Base-by-base conservation (phyloP, 2,329 filamentous ascomycete species). In the Aspergillus pseudotamarii region DNA sequence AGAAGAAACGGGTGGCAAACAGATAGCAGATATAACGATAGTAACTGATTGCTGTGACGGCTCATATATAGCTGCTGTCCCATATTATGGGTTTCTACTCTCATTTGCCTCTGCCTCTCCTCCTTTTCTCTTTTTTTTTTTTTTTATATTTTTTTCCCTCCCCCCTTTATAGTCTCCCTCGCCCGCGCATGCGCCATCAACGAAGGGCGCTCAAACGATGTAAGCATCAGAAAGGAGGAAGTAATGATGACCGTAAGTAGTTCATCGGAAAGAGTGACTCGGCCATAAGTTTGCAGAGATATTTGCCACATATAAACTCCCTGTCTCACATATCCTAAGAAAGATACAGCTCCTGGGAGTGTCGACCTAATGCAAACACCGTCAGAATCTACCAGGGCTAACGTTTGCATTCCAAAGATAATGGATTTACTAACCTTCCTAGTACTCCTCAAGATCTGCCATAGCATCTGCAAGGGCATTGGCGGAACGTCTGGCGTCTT, bases 401-500 rank as follows among this genome's bases (percentile, higher is more conserved):
- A 53, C 11, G 6, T 45, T 28, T 46, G 9, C 23, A 28, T 38
- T 16, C 1, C 30, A n/a, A 21, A 45, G 28, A 36, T 16, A 41
- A 41, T 58, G 2, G 34, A 32, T 9, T 41, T 32, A 30, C 55
- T 56, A 59, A 71, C 72, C 46, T 69, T 66, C 68, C 69, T 66
- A 46, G 28, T 74, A 64, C n/a, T 73, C 68, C 36, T 72, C 69
- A 46, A 76, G 64, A 34, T 69, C 71, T 64, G 73, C 72, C 71
- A 76, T 72, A 32, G 73, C 73, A n/a, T 72, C 64, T 3, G 72
- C 72, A 34, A 76, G 71, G 38, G 71, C 73, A 57, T 76, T 73
- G 53, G 72, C 71, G 43, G 73, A 71, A 66, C 73, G 74, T 64
- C 75, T 75, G 54, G 75, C 70, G 36, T 85, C 79, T 70, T 88